Evolutionary conservation across 225 moss, liverwort and hornwort genomes (phyloP).

Genomic region (Ulota crispa): DNA sequence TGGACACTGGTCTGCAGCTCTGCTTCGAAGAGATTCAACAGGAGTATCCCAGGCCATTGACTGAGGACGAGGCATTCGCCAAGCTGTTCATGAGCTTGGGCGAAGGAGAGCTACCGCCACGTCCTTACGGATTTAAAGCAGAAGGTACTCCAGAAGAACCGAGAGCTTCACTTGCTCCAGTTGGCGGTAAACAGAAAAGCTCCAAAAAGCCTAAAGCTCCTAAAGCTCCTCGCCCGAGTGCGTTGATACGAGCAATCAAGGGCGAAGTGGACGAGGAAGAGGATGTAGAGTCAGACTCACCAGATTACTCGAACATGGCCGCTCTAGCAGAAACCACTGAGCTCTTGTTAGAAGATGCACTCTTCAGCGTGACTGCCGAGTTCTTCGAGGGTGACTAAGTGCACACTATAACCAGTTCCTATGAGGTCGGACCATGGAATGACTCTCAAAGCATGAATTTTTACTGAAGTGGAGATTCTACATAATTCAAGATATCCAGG

Average conservation of each 20-base stretch:
- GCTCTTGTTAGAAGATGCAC: slow-evolving; percentile 51
- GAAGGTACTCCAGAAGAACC: slow-evolving; percentile 30
- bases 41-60: slow-evolving; percentile 37
- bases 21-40: slow-evolving; percentile 76
- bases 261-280: slow-evolving; percentile 1
- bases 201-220: slow-evolving; percentile 18
- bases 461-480: background rate
- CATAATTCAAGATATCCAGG: background rate
- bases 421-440: background rate
- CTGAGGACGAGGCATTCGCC: slow-evolving; percentile 48
- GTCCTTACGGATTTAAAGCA: slow-evolving; percentile 3
- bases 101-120: slow-evolving; percentile 63
- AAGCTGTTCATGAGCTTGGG: slow-evolving; percentile 50
- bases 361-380: slow-evolving; percentile 56
- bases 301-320: slow-evolving; percentile 39
- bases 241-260: slow-evolving; percentile 29
- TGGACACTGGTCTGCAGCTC: slow-evolving; percentile 54
- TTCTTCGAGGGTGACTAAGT: slow-evolving; percentile 48
- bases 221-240: slow-evolving; percentile 38
- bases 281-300: slow-evolving; percentile 17
- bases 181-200: background rate
- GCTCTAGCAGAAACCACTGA: slow-evolving; percentile 55
- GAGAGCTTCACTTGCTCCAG: slow-evolving; percentile 32
- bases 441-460: background rate
- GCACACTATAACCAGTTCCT: background rate